Percentiles rank a stretch among this genome's conserved stretches.
phyloP scores from a whole-genome alignment of 352 stramenopile genomes.

The Globisporangium nunn region DNA sequence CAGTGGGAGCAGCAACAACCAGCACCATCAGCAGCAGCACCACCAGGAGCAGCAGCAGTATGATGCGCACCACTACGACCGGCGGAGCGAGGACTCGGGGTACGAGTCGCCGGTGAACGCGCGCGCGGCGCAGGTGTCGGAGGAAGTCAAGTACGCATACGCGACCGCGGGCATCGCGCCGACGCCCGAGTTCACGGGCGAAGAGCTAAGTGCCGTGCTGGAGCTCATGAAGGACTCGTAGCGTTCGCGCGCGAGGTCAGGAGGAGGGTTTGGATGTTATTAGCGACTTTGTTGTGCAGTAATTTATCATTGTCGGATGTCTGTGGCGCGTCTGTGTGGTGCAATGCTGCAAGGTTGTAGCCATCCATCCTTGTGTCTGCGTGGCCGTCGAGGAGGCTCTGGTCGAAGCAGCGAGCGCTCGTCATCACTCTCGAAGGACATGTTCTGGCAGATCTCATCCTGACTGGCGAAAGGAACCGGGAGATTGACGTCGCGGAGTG shows the following conservation, averaged over 20 bases:
- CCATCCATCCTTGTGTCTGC: neutral
- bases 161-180: conserved; percentile 13
- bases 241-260: conserved; percentile 3
- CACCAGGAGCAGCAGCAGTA: conserved; percentile 13
- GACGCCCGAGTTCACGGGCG: conserved; percentile 59
- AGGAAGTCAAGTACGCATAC: conserved; percentile 27
- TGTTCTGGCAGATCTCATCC: too few relatives aligned
- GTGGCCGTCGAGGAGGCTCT: neutral
- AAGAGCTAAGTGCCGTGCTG: conserved; percentile 71
- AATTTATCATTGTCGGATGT: conserved; percentile 11
- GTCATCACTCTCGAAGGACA: too few relatives aligned
- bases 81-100: conserved; percentile 14
- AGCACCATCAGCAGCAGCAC: conserved; percentile 13
- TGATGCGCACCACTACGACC: conserved; percentile 3
- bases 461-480: too few relatives aligned
- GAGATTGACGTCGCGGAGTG: too few relatives aligned
- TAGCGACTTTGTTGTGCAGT: neutral
- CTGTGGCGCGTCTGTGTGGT: too few relatives aligned
- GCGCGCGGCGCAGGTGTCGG: conserved; percentile 13
- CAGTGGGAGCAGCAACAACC: neutral
- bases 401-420: neutral
- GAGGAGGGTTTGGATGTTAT: neutral
- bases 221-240: conserved; percentile 81
- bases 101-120: conserved; percentile 20
- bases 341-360: neutral